Evolutionary conservation across 371 early-diverging fungal species (phyloP), one percentile per base, ranked within the genome.

Genomic region (Apophysomyces variabilis): DNA sequence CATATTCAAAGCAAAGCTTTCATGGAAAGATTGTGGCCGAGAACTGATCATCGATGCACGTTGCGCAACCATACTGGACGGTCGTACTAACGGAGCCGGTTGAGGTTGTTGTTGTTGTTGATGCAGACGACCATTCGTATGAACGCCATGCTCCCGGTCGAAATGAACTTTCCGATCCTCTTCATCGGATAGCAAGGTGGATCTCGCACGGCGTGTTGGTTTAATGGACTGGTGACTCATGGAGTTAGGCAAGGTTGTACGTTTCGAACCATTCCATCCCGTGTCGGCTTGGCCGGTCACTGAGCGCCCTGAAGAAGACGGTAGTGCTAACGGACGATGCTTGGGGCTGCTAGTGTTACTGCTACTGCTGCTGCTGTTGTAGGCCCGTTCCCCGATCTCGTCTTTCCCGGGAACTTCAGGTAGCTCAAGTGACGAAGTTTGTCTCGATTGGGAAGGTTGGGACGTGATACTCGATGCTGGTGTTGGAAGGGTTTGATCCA

Each of bases 1-100:
- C 16, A 39, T 56, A 56, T 67, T 60, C 18, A 67, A 60, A 1
- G 79, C 73, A 56, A 68, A 79, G 57, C 66, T 74, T 57, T 80
- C 80, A 58, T 80, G 77, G 44, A 80, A 50, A 0, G 80, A 80
- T 18, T 69, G 62, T 7, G 72, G 71, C 35, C 80, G 71, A 16
- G 66, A 61, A 12, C 68, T 64, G 1, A 70, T 62, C 38, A 67
- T 69, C 3, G 77, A 73, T 8, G 69, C 67, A 11, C 77, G 73
- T 47, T 72, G 68, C 45, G 77, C 73, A 8, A 71, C 73, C 64
- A 69, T 68, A 38, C 66, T 68, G 1, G 77, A 68, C 14, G 70
- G 74, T 8, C 77, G 65, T 54, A 65, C 67, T 8, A 61, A 61
- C 43, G 18, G n/a, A 9, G 60, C 61, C 32, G 32, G 32, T 26